Conservation (phyloP, 2,329 filamentous ascomycete species). For the Microdochium bolleyi region DNA sequence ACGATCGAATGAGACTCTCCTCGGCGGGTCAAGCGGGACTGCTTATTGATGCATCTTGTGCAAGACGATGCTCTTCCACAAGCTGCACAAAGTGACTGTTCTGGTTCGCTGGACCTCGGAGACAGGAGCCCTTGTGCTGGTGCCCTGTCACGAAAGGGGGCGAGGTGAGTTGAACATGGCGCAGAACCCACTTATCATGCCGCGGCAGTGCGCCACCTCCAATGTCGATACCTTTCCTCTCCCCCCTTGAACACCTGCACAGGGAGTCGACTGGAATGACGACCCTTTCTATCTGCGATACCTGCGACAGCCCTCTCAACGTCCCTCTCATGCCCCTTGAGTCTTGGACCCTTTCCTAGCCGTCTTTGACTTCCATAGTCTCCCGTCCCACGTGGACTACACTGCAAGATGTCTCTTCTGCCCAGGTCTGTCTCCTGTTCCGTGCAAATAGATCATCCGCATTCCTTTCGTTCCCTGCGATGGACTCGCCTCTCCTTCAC, state of each 20-base stretch:
- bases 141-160: no score
- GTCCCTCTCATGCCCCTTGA: background rate
- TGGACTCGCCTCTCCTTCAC: background rate
- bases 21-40: no score
- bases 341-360: background rate
- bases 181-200: no score
- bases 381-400: background rate
- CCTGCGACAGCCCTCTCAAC: background rate
- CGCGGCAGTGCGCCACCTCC: background rate
- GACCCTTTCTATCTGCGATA: background rate
- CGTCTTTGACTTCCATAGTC: background rate
- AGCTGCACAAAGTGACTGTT: no score
- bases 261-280: background rate
- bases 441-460: background rate
- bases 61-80: no score
- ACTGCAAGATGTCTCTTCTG: background rate
- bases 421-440: background rate
- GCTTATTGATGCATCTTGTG: no score
- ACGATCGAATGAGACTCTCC: no score
- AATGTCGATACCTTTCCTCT: background rate
- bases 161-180: no score
- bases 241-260: background rate
- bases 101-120: no score
- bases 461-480: background rate
- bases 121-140: no score